phyloP scores from a whole-genome alignment of 305 asterid species.

The Fraxinus baroniana region DNA sequence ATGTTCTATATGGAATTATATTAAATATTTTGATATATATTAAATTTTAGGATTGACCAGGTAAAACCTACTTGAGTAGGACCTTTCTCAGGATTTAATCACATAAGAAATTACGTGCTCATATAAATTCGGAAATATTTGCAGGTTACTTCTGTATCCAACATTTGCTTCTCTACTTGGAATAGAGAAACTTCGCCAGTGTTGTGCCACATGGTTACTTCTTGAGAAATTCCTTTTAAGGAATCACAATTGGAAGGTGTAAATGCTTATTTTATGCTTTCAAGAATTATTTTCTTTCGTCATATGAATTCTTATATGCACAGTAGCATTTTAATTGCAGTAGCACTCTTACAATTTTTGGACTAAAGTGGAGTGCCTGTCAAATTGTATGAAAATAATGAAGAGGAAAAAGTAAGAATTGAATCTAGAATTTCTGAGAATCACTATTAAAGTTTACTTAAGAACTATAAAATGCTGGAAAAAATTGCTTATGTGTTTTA shows the following conservation, averaged over 20 bases:
- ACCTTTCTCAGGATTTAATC: conserved; percentile 20
- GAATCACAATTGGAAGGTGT: conserved; percentile 86
- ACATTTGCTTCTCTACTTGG: conserved; percentile 92
- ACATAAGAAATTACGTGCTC: conserved; percentile 15
- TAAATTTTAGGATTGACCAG: not conserved
- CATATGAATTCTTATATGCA: conserved; percentile 9
- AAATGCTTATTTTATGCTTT: conserved; percentile 23
- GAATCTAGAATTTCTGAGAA: not conserved
- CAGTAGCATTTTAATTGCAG: conserved; percentile 10
- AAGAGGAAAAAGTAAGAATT: not conserved
- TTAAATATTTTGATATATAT: not conserved
- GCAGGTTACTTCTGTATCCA: conserved; percentile 88
- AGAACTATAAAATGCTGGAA: not conserved
- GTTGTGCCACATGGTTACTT: conserved; percentile 93
- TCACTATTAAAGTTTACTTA: not conserved
- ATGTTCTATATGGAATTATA: not conserved
- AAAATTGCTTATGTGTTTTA: not conserved
- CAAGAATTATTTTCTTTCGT: conserved; percentile 13
- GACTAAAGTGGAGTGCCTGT: not conserved
- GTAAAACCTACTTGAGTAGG: not conserved
- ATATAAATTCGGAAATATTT: conserved; percentile 22
- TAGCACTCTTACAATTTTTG: conserved; percentile 11
- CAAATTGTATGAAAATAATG: not conserved
- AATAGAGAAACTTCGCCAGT: conserved; percentile 93
- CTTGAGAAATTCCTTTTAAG: conserved; percentile 92